Evolutionary conservation across 768 basidiomycete genomes (phyloP), one percentile per base, ranked within the genome.

Genomic region (Tylopilus felleus): DNA sequence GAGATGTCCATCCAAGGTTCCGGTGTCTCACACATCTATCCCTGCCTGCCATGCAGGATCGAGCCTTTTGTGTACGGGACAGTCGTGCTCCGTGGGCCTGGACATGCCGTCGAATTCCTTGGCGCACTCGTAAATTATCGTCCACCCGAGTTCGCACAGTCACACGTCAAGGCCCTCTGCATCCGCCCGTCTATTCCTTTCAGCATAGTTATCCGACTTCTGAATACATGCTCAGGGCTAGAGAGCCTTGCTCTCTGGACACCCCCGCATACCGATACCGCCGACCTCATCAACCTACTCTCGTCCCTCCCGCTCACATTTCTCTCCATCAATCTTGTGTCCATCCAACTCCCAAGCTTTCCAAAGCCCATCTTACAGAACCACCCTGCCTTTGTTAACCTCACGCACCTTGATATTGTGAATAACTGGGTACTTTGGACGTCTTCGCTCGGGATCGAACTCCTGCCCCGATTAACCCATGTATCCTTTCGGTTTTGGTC

Each of bases 401-500:
- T 65, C 1, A 60, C 61, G 13, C 58, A 62, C 22, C 61, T 65
- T 19, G 61, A 65, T 22, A 39, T 65, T 42, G 46, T 63, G n/a
- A 55, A 63, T 21, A 48, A 58, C 9, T 63, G 61, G 61, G 45
- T 52, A 1, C 49, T 65, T 8, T 65, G 58, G 60, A 56, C 29
- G n/a, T 57, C 64, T 2, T 49, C 56, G 2, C 47, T 56, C 21
- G 56, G 60, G 2, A 58, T 66, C 45, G 57, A 66, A 27, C 21
- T 41, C 35, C 48, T 60, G 3, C 58, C 58, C 3, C 48, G 25
- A 16, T 14, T 59, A 7, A 59, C 60, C 0, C 63, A 59, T 8
- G 7, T 59, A 5, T 47, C 60, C 4, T 65, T 59, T 33, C 56
- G 61, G 2, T 50, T 59, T 33, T 63, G 61, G 61, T 47, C 38